Base-by-base conservation (phyloP, 2,329 filamentous ascomycete species). In the Exophiala phaeomuriformis region DNA sequence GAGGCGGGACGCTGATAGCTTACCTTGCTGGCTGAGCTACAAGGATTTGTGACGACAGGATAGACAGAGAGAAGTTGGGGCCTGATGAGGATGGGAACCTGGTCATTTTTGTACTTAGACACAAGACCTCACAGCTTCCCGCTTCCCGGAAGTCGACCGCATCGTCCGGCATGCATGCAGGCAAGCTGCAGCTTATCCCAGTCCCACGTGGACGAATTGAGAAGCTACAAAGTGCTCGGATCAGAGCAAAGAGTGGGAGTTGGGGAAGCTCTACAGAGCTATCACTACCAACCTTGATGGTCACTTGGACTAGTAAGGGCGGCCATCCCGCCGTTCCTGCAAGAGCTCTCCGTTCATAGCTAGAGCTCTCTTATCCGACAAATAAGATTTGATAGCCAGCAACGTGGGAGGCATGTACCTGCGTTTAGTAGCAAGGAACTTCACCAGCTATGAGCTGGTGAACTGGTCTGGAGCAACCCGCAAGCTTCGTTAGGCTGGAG, bases 201-300 rank as follows among this genome's bases (percentile, higher is more conserved):
- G 42, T 31, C 33, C 30, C 54, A 57, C 50, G 54, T 57, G 51
- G 47, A 46, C 36, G 31, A 51, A 51, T 48, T 32, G 37, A 52
- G 44, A 19, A 40, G 53, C 47, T 37, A 9, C 3, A n/a, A 40
- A 7, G 28, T 39, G 12, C 31, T 55, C 41, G 5, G 33, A 55
- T 40, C 28, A 39, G 12, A 33, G 27, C 47, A n/a, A 39, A 36
- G 19, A 42, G 19, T 29, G 48, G 29, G 39, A 48, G 43, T 43
- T 48, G 9, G 6, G 4, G 49, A 47, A 7, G 49, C 39, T 41
- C 12, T 41, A 27, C 39, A 3, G 3, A 27, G 39, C 12, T 41
- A 12, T 41, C 39, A 27, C 39, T 5, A 8, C 10, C 6, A 6
- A 6, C 10, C 10, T 35, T 6, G 33, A 35, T 12, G 35, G 41